phyloP scores from a whole-genome alignment of 2,329 filamentous ascomycete species.

The Beauveria sp. region DNA sequence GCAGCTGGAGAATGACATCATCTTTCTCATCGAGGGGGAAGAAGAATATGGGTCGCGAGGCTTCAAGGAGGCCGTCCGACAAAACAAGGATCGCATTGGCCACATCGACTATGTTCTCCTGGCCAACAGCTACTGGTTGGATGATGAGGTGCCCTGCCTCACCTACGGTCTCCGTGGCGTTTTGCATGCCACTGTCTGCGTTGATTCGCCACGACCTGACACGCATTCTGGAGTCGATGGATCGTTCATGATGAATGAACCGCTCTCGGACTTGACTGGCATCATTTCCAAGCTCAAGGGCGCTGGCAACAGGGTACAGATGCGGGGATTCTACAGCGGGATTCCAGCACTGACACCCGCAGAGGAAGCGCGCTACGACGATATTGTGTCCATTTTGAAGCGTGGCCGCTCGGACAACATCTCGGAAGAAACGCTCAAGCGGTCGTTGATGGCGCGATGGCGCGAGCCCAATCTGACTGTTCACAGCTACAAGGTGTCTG shows the following conservation, averaged over 20 bases:
- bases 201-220: constrained; percentile 81
- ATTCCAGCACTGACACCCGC: constrained; percentile 67
- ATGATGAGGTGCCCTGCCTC: constrained; percentile 89
- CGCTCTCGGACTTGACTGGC: constrained; percentile 81
- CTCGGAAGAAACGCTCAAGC: constrained; percentile 63
- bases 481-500: constrained; percentile 86
- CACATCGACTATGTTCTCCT: constrained; percentile 89
- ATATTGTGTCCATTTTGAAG: constrained; percentile 72
- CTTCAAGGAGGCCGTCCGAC: constrained; percentile 74
- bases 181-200: constrained; percentile 82
- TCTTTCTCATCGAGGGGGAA: constrained; percentile 94
- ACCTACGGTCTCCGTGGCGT: constrained; percentile 93
- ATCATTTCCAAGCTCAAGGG: constrained; percentile 78
- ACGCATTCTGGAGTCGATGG: constrained; percentile 96
- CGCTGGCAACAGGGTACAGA: constrained; percentile 68
- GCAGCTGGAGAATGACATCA: constrained; percentile 74
- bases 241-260: constrained; percentile 81
- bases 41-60: constrained; percentile 92
- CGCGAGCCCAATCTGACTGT: constrained; percentile 91
- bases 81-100: constrained; percentile 78
- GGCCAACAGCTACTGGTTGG: constrained; percentile 97
- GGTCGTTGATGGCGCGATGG: constrained; percentile 88
- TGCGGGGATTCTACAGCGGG: constrained; percentile 83
- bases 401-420: constrained; percentile 56
- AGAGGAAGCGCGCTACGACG: constrained; percentile 74